Evolutionary conservation across 768 basidiomycete species (phyloP), one percentile per base, ranked within the genome.

Genomic region (Kwoniella shandongensis): DNA sequence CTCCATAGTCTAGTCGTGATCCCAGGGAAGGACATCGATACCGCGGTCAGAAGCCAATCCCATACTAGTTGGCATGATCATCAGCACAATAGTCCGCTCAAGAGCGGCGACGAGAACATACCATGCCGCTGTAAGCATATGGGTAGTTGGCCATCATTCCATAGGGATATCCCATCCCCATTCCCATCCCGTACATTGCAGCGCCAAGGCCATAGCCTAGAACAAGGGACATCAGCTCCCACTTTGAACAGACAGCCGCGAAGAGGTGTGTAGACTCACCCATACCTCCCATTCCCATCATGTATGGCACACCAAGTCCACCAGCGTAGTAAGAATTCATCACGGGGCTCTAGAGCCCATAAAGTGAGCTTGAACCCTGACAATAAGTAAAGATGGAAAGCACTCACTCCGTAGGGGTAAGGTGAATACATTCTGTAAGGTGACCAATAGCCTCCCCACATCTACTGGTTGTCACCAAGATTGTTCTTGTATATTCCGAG

Each of bases 261-360:
- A n/a, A 5, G 35, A 42, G 29, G 36, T 7, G 7, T 25, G 10
- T 26, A 13, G 17, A 60, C 69, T 58, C 49, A 66, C 67, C 67
- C 48, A 62, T 56, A 26, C 66, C 66, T 4, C 69, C 69, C 60
- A 66, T 64, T 6, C 66, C 67, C 62, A 61, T 68, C 57, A 65
- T 65, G 32, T 72, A 69, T 11, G 70, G 70, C 3, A 69, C 64
- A 25, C 70, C 70, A 2, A 72, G 58, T 15, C 70, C 70, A 4
- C 70, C 70, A 25, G 70, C 65, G 40, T 72, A 72, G 45, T 72
- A 72, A 7, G 70, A 59, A 46, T 55, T 69, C 62, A 65, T 61
- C 67, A 63, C n/a, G n/a, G n/a, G n/a, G n/a, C n/a, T 49, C 54
- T 58, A 51, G 35, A 5, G n/a, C n/a, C n/a, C n/a, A n/a, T n/a